Evolutionary conservation across 805 yeast genomes (phyloP), one percentile per base, ranked within the genome.

Genomic region (Kuraishia piskuri): DNA sequence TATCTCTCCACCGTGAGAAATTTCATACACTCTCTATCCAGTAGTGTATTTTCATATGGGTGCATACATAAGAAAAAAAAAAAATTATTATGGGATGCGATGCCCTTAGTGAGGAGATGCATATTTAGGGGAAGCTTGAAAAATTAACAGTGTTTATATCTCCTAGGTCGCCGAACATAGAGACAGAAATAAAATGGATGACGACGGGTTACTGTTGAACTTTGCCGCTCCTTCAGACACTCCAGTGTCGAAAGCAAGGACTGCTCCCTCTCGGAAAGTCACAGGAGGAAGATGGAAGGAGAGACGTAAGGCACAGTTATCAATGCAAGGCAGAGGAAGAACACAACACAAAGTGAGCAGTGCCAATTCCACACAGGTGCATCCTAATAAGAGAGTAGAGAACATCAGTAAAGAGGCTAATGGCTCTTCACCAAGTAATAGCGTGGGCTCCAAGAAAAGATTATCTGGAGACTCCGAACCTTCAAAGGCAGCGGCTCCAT

Each of bases 201-300:
- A 85, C 62, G 94, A 84, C 67, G 89, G 88, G 2, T 61, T 91
- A 68, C 68, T 91, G 61, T 66, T 92, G 62, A 92, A 92, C 65
- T 84, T 92, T 63, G 78, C 84, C 25, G 69, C 76, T 3, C 73
- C 76, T n/a, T 62, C 63, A 22, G 63, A 58, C 10, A 64, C 67
- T 8, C 55, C 59, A 53, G 61, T 50, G 51, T 57, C 48, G 56
- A 60, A 17, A 17, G 63, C 60, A 12, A 57, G 60, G 24, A 55
- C 63, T 2, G 58, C 71, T n/a, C 14, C 40, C 17, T 31, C 40
- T 53, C 57, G 58, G 45, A 82, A 77, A 62, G 77, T 82, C 2
- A 72, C 78, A 2, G 92, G 92, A 40, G 96, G 95, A 17, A 78
- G 77, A 58, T 89, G 96, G 96, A 84, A 79, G 60, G 95, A 89